Base-by-base conservation (phyloP, 257 asterid species). In the Gentiana dahurica region DNA sequence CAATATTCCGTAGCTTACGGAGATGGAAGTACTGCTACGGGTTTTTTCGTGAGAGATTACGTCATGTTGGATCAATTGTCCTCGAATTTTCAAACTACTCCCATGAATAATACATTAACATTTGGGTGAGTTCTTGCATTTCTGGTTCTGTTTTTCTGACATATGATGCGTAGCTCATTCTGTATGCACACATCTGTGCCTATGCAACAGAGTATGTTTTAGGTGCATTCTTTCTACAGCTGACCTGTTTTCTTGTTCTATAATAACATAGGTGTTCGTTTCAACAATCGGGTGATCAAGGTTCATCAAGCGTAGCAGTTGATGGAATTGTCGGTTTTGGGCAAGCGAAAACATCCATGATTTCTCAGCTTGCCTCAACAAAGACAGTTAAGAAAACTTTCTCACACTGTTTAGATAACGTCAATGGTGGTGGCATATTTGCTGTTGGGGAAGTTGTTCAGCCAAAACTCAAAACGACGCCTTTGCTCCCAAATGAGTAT, bases 251-350 rank as follows among this genome's bases (percentile, higher is more conserved):
- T 72, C 59, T 59, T 74, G 62, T 46, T 66, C 71, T 63, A 65
- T 24, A 24, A 24, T 24, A 73, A 60, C 72, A 68, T 63, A 91
- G 98, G 83, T 92, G 99, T 81, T 85, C 95, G 34, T 71, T 84
- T 58, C 74, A 67, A 66, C 97, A 86, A 83, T 74, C 95, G 67
- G 99, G 97, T 65, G 91, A 80, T 71, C 71, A 86, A 56, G 94
- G 85, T 61, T 79, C 95, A 46, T 82, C 95, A 64, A 67, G 91
- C 49, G 84, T 77, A 75, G 83, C 97, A 53, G 95, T 92, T 71
- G 99, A 88, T 75, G 99, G 99, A 60, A 83, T 92, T 67, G 63
- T 92, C 53, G 99, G 99, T 65, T 85, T 92, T 60, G 99, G 99
- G 67, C 95, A 92, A 80, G 83, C 95, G 55, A 88, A 92, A 71